phyloP scores from a whole-genome alignment of 768 basidiomycete species.

The Phaeotremella fagi region DNA sequence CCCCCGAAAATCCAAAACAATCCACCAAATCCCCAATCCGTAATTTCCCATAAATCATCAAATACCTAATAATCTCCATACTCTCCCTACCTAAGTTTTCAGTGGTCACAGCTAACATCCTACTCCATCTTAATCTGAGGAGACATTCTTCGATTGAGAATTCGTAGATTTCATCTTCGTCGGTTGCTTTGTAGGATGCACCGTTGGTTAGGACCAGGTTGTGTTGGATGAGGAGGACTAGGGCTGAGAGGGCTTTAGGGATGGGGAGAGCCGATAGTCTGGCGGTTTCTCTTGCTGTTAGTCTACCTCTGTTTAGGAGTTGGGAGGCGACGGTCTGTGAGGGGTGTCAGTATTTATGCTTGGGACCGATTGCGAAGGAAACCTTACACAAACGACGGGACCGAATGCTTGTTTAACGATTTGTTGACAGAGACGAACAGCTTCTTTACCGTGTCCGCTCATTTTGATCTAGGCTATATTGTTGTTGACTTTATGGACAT shows the following conservation, averaged over 20 bases:
- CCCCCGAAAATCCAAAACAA: slow-evolving; percentile 50
- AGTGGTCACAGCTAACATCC: slow-evolving; percentile 69
- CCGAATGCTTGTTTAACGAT: slow-evolving; percentile 45
- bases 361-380: not conserved
- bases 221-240: slow-evolving; percentile 81
- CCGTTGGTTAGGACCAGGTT: slow-evolving; percentile 77
- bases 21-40: slow-evolving; percentile 63
- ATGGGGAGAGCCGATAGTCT: slow-evolving; percentile 66
- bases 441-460: slow-evolving; percentile 43
- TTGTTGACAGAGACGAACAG: slow-evolving; percentile 44
- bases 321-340: slow-evolving; percentile 65
- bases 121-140: slow-evolving; percentile 73
- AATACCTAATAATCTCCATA: slow-evolving; percentile 63
- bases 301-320: slow-evolving; percentile 74
- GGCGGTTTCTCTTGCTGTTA: slow-evolving; percentile 65
- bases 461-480: slow-evolving; percentile 11
- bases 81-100: slow-evolving; percentile 69
- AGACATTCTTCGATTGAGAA: slow-evolving; percentile 80
- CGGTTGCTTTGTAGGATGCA: slow-evolving; percentile 61
- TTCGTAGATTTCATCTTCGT: slow-evolving; percentile 56
- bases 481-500: not conserved
- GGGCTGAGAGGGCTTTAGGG: slow-evolving; percentile 62
- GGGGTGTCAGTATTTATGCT: not conserved
- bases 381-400: slow-evolving; percentile 40
- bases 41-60: slow-evolving; percentile 83